Conservation (phyloP, 169 alveolate genomes). For the Plasmodium fragile region DNA sequence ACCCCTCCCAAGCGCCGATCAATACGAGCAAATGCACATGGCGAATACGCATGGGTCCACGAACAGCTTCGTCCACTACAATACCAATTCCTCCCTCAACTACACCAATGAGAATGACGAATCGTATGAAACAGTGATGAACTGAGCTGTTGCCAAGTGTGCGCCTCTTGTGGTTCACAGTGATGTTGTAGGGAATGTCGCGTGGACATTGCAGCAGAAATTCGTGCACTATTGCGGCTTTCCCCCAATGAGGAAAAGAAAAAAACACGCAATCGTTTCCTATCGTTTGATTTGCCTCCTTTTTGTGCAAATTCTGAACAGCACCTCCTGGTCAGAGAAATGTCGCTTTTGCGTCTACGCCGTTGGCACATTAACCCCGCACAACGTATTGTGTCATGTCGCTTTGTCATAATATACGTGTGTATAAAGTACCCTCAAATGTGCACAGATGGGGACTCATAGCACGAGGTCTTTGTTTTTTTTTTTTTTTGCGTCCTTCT, state of each 20-base stretch:
- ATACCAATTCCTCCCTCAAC: conserved; percentile 13
- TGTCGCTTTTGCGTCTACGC: not conserved
- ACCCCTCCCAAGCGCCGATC: not conserved
- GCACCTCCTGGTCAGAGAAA: not conserved
- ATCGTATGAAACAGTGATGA: not conserved
- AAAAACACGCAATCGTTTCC: not conserved
- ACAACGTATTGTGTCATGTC: not conserved
- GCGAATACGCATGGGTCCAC: not conserved
- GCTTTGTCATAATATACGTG: not conserved
- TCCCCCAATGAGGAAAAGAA: not conserved
- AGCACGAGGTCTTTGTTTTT: not conserved
- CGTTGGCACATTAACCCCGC: not conserved
- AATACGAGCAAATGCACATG: not conserved
- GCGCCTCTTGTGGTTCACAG: not conserved
- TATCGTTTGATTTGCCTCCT: not conserved
- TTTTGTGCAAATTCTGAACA: not conserved
- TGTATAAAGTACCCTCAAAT: not conserved
- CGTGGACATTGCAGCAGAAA: not conserved
- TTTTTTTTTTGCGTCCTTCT: not conserved
- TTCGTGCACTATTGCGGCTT: not conserved
- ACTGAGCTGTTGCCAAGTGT: not conserved
- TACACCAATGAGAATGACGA: conserved; percentile 9
- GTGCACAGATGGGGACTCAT: not conserved
- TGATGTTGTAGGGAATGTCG: not conserved
- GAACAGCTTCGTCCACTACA: conserved; percentile 1